These are phyloP conservation scores for Chlamydomonas schloesseri DNA, from an alignment of 139 green algal species.

Conservation along the genomic window DNA sequence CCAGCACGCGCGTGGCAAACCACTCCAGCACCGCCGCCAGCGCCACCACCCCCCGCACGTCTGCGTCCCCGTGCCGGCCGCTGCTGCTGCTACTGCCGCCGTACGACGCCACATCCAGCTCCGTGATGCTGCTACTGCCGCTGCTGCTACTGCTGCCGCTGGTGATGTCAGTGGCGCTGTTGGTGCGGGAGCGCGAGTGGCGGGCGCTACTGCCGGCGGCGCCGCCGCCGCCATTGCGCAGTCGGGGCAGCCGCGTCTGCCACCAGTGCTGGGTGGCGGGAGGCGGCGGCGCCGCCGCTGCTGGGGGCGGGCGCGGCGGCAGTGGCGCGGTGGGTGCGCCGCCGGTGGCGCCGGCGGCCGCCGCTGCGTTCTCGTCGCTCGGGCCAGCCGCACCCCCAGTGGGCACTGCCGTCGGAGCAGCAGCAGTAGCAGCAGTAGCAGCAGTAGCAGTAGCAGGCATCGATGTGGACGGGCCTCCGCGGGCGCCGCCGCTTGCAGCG, in stretches of 20 bases:
- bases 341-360: neutral
- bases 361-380: too few species aligned
- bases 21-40: constrained; percentile 41
- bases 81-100: neutral
- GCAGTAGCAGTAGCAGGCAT: too few species aligned
- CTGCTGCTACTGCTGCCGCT: neutral
- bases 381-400: too few species aligned
- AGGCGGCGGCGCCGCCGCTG: neutral
- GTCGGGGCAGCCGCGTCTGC: neutral
- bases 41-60: constrained; percentile 34
- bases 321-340: neutral
- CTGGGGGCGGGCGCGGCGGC: neutral
- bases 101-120: neutral
- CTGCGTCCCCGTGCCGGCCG: neutral
- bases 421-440: too few species aligned
- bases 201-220: too few species aligned
- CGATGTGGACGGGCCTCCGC: too few species aligned
- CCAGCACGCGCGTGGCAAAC: neutral
- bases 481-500: too few species aligned
- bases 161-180: neutral
- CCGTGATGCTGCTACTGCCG: neutral
- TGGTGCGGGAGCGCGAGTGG: neutral
- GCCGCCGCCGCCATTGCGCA: neutral
- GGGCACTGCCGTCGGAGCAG: too few species aligned
- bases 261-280: neutral